A percentile compares a stretch with the other conserved stretches of the same genome.
phyloP scores from a whole-genome alignment of 2,329 filamentous ascomycete species.

The Penicillium sp. region DNA sequence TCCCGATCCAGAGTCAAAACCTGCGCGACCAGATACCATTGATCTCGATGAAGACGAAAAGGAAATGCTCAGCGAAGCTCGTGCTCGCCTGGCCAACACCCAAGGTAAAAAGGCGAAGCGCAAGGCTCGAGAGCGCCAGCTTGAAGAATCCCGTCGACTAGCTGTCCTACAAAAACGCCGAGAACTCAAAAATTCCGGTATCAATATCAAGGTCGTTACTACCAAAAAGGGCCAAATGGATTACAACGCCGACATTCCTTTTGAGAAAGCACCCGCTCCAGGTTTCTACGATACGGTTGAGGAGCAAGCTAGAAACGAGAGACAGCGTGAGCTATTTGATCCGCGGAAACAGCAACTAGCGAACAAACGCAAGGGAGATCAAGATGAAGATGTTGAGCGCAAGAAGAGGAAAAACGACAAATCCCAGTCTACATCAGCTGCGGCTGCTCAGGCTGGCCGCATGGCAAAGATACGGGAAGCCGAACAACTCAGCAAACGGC shows the following conservation, averaged over 20 bases:
- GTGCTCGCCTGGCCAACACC: slow-evolving; percentile 92
- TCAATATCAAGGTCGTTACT: slow-evolving; percentile 93
- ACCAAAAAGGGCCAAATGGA: slow-evolving; percentile 97
- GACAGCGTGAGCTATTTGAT: slow-evolving; percentile 79
- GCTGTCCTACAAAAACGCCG: slow-evolving; percentile 90
- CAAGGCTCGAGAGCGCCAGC: slow-evolving; percentile 90
- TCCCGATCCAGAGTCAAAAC: slow-evolving; percentile 95
- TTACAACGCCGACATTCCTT: slow-evolving; percentile 98
- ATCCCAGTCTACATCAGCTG: slow-evolving; percentile 66
- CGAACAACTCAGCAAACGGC: slow-evolving; percentile 91
- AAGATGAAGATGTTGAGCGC: slow-evolving; percentile 71
- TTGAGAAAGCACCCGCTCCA: slow-evolving; percentile 82
- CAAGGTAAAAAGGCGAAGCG: slow-evolving; percentile 99
- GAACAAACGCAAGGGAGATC: slow-evolving; percentile 89
- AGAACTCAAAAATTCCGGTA: slow-evolving; percentile 94
- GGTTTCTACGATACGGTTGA: slow-evolving; percentile 94
- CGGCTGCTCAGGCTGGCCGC: slow-evolving; percentile 87
- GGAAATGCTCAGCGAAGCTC: slow-evolving; percentile 97
- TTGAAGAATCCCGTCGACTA: slow-evolving; percentile 88
- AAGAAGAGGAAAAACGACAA: slow-evolving; percentile 91
- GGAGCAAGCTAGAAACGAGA: slow-evolving; percentile 76
- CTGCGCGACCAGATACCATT: slow-evolving; percentile 91
- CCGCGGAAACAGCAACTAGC: slow-evolving; percentile 86
- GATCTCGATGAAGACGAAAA: slow-evolving; percentile 99
- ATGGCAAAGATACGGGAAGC: slow-evolving; percentile 93